These are phyloP conservation scores for Nakaseomyces delphensis DNA, from an alignment of 1,139 yeast genomes.

Conservation along the genomic window DNA sequence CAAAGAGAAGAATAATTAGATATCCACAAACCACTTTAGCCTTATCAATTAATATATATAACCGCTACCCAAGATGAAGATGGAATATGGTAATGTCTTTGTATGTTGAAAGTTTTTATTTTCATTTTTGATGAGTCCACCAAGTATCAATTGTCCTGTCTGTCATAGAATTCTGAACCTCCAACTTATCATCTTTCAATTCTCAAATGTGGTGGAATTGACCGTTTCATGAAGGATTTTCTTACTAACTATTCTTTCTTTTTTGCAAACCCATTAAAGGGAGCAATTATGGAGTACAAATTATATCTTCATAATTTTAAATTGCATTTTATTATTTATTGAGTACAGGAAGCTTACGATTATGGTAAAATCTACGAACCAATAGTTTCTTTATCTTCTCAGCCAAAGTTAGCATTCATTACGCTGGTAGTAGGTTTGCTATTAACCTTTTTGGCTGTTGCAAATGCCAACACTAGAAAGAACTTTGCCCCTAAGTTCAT, in stretches of 20 bases:
- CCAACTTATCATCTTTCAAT: too few relatives aligned
- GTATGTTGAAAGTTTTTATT: too few relatives aligned
- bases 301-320: conserved; percentile 2
- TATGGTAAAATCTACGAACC: conserved; percentile 13
- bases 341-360: conserved; percentile 18
- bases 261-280: neutral
- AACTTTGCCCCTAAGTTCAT: conserved; percentile 15
- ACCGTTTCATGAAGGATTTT: neutral
- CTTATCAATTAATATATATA: neutral
- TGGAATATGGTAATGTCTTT: conserved; percentile 16
- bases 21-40: too few relatives aligned
- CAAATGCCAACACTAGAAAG: conserved; percentile 15
- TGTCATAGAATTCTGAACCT: too few relatives aligned
- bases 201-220: conserved; percentile 1
- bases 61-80: conserved; percentile 11
- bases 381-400: conserved; percentile 18
- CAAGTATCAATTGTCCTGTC: too few relatives aligned
- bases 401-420: conserved; percentile 22
- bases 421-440: conserved; percentile 18
- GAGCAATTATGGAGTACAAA: neutral
- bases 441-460: conserved; percentile 17
- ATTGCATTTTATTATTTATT: neutral
- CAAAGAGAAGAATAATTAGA: too few relatives aligned
- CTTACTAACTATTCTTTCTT: neutral
- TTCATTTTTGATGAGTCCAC: too few relatives aligned